Conservation (phyloP, 176 grass and related monocot species). For the Oryza coarctata region DNA sequence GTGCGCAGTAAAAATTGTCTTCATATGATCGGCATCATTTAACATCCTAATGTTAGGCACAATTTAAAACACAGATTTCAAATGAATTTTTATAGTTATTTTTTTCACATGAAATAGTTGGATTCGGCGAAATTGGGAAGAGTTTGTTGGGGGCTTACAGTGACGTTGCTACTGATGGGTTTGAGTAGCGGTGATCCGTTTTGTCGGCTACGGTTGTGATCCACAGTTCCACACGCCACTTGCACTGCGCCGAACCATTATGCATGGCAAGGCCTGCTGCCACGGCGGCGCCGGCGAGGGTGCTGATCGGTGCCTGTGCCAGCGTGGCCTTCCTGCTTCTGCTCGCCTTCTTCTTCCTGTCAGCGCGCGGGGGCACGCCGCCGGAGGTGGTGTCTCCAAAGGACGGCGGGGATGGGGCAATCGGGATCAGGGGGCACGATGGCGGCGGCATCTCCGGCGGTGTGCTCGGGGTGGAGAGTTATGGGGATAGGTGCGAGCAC, state of each 20-base stretch:
- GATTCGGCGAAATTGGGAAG: background rate
- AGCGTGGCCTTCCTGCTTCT: conserved; percentile 39
- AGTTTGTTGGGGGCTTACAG: background rate
- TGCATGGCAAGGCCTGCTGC: conserved; percentile 29
- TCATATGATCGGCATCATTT: background rate
- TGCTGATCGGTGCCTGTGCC: background rate
- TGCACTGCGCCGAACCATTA: background rate
- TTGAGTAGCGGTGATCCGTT: background rate
- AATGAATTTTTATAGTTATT: too few relatives aligned
- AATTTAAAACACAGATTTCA: too few relatives aligned
- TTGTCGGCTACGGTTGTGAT: background rate
- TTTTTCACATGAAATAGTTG: background rate
- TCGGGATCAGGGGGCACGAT: background rate
- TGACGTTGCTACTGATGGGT: background rate
- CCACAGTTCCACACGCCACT: background rate
- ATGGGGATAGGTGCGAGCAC: conserved; percentile 14
- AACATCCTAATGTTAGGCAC: background rate
- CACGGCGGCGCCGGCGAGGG: background rate
- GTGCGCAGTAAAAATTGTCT: background rate
- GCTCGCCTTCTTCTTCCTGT: background rate
- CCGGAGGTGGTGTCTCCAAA: background rate
- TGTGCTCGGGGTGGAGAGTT: background rate
- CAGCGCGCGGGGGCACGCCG: background rate
- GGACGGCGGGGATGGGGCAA: background rate
- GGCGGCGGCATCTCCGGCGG: conserved; percentile 20